These are phyloP conservation scores for Rhodosporidiobolus sp. DNA, from an alignment of 768 basidiomycete genomes.

Conservation along the genomic window DNA sequence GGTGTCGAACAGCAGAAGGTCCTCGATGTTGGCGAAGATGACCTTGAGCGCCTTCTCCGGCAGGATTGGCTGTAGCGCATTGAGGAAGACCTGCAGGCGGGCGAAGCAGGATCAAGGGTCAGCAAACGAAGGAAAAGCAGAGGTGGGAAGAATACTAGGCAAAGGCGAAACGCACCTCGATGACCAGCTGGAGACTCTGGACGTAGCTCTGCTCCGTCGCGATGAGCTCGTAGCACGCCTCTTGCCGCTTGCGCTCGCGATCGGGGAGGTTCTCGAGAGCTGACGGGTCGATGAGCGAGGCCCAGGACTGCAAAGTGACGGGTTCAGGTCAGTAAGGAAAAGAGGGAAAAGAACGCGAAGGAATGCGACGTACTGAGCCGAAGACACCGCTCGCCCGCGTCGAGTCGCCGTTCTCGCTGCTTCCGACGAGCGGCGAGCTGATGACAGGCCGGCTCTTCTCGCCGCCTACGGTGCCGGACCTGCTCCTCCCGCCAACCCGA, in stretches of 20 bases:
- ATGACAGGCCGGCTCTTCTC: constrained; percentile 24
- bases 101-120: neutral
- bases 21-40: constrained; percentile 91
- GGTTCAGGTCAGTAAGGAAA: too few relatives aligned
- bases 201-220: constrained; percentile 86
- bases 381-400: constrained; percentile 1
- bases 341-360: neutral
- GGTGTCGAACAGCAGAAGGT: constrained; percentile 82
- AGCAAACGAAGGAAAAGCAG: neutral
- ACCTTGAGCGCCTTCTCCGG: constrained; percentile 72
- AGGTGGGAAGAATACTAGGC: neutral
- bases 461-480: constrained; percentile 7
- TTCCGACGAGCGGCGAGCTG: constrained; percentile 20
- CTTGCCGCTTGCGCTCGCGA: constrained; percentile 79
- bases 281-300: constrained; percentile 79
- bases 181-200: constrained; percentile 82
- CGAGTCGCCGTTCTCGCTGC: neutral
- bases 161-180: constrained; percentile 61
- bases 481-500: constrained; percentile 2
- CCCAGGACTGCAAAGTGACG: constrained; percentile 64
- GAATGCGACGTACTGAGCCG: constrained; percentile 16
- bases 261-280: constrained; percentile 75
- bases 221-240: constrained; percentile 94
- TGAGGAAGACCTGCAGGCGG: constrained; percentile 70
- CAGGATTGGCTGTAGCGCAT: constrained; percentile 66